Base-by-base conservation (phyloP, 305 asterid genomes). In the Fraxinus velutina region DNA sequence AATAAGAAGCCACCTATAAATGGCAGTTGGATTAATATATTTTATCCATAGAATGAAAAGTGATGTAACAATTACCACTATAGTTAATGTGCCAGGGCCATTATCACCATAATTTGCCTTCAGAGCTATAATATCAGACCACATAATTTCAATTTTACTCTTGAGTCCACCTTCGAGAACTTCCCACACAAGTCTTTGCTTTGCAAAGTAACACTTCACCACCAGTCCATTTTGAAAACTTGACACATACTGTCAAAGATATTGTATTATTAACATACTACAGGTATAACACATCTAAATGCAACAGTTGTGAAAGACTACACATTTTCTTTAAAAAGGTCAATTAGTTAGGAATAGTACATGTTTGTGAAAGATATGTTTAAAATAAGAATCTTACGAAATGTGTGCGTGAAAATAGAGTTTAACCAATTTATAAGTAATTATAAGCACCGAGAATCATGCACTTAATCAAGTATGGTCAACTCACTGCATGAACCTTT, bases 151-250 rank as follows among this genome's bases (percentile, higher is more conserved):
- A 80, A 94, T 86, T 90, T 94, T 93, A 85, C 88, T 94, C 92
- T 94, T 94, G 83, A 94, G 90, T 47, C 96, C 93, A 75, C 90
- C 92, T 32, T 92, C 92, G 78, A 94, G 97, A 85, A 94, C 89
- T 86, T 94, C 98, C 98, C 98, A 94, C 13, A 94, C 98, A 82
- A 95, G 92, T 82, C 92, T 93, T 78, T 92, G 96, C 89, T 93
- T 95, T 1, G 96, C 95, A 87, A 90, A 95, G 89, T 94, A 94
- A 88, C 97, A 94, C 91, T 94, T 94, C 0, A 92, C 97, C 86
- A 94, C 97, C 89, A 94, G 88, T 87, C 93, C 98, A 44, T 97
- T 96, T 87, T 94, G 95, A 72, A 92, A 87, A 83, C 75, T 89
- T 15, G 98, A 91, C 62, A 77, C 83, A 83, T 92, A 94, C 98